Conservation (phyloP, 1,284 basidiomycete species). For the Phellinidium pouzarii region DNA sequence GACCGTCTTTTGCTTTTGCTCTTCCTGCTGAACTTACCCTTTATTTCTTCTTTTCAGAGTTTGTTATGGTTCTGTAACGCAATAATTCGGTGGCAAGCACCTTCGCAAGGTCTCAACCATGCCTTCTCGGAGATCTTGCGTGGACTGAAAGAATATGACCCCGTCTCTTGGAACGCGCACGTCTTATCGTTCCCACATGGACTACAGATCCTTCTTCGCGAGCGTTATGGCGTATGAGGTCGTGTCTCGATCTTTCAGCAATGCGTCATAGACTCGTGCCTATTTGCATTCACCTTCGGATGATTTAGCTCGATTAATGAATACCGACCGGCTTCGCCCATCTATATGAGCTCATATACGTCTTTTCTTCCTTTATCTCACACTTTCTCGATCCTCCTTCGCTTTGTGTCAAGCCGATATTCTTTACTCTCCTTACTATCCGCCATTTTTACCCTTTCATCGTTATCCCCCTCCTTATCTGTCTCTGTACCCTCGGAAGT, state of each 20-base stretch:
- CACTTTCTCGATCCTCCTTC: not conserved
- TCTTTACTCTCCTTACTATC: not conserved
- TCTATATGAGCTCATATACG: not conserved
- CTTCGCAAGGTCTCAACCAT: constrained; percentile 79
- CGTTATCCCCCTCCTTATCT: not conserved
- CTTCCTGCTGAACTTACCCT: not conserved
- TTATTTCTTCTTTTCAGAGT: constrained; percentile 43
- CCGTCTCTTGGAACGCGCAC: constrained; percentile 71
- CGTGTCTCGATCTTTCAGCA: not conserved
- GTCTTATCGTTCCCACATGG: constrained; percentile 69
- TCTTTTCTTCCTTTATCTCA: not conserved
- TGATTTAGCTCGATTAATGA: not conserved
- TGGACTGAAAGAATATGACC: constrained; percentile 82
- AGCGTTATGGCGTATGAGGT: constrained; percentile 67
- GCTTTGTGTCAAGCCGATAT: not conserved
- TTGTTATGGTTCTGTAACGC: constrained; percentile 95
- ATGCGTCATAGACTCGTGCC: not conserved
- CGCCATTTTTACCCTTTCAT: not conserved
- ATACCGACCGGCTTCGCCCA: not conserved
- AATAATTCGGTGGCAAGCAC: constrained; percentile 89
- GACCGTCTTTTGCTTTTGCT: not conserved
- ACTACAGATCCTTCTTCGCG: constrained; percentile 70
- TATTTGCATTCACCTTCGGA: not conserved
- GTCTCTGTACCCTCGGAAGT: not conserved
- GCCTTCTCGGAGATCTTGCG: constrained; percentile 85